Evolutionary conservation across 208 protist species (phyloP).

Genomic region (Trypanosoma conorhini): DNA sequence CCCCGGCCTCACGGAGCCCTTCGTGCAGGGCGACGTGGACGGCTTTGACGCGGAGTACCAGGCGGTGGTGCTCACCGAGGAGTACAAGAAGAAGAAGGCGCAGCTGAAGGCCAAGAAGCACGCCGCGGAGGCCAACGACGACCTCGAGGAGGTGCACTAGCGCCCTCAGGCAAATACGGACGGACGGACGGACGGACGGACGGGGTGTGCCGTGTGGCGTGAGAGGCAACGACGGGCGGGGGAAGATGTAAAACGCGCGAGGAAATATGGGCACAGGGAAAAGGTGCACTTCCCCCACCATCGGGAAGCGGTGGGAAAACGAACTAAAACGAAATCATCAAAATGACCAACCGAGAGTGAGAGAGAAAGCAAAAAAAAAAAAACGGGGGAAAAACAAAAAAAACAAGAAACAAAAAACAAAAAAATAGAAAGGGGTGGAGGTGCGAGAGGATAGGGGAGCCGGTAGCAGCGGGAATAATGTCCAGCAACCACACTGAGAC

Average conservation of each 20-base stretch:
- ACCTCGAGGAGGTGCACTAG: constrained; percentile 8
- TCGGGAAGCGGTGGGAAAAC: too few species aligned
- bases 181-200: background rate
- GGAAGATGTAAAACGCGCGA: background rate
- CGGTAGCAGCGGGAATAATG: too few species aligned
- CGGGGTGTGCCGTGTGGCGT: background rate
- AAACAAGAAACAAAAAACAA: constrained; percentile 5
- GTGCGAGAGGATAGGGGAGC: background rate
- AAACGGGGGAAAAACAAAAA: constrained; percentile 3
- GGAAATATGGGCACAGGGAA: background rate
- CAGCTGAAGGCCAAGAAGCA: constrained; percentile 47
- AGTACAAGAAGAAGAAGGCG: constrained; percentile 38
- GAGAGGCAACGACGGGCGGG: background rate
- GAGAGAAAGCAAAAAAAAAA: constrained; percentile 1
- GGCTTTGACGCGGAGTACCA: constrained; percentile 56
- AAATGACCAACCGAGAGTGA: background rate
- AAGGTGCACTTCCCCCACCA: background rate
- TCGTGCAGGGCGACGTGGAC: constrained; percentile 65
- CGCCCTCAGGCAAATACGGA: constrained; percentile 16
- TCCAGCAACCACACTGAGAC: too few species aligned
- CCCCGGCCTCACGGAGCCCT: constrained; percentile 50
- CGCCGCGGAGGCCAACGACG: constrained; percentile 13
- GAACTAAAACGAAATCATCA: too few species aligned
- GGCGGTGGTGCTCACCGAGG: constrained; percentile 55
- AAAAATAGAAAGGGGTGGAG: constrained; percentile 14